A percentile compares a stretch with the other conserved stretches of the same genome.
Conservation (phyloP, 164 flowering plant genomes). For the Vitis cinerea region DNA sequence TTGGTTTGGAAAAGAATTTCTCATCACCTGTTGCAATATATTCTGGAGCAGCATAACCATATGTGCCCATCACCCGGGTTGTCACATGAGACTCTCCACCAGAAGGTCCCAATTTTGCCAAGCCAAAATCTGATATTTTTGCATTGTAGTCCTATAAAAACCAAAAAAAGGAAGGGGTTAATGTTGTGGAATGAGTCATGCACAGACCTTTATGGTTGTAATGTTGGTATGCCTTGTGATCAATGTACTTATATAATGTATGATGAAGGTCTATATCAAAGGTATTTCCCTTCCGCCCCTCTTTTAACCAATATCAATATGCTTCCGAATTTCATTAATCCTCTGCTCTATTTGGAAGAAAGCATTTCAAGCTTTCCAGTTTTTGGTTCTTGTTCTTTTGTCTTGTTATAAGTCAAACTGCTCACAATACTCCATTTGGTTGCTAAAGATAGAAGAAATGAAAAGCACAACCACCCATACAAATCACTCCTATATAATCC, state of each 20-base stretch:
- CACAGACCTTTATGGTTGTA: too few relatives aligned
- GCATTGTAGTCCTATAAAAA: conserved; percentile 43
- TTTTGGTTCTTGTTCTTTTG: not conserved
- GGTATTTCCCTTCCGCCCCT: not conserved
- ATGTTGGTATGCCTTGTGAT: too few relatives aligned
- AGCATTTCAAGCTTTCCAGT: not conserved
- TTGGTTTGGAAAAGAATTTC: not conserved
- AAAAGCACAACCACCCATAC: too few relatives aligned
- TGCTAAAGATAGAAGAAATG: too few relatives aligned
- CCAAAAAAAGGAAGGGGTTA: not conserved
- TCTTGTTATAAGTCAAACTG: not conserved
- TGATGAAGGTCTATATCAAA: not conserved
- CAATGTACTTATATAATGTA: not conserved
- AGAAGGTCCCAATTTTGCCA: conserved; percentile 53
- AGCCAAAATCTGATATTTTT: conserved; percentile 56
- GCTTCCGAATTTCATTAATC: too few relatives aligned
- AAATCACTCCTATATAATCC: too few relatives aligned
- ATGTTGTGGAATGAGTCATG: not conserved
- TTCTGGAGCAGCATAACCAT: conserved; percentile 58
- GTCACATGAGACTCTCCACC: conserved; percentile 44
- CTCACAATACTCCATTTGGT: too few relatives aligned
- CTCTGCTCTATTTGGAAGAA: too few relatives aligned
- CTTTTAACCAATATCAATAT: too few relatives aligned
- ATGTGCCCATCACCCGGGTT: conserved; percentile 54
- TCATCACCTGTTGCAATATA: conserved; percentile 44